These are phyloP conservation scores for Coniosporium apollinis DNA, from an alignment of 495 filamentous ascomycete genomes.

Conservation along the genomic window DNA sequence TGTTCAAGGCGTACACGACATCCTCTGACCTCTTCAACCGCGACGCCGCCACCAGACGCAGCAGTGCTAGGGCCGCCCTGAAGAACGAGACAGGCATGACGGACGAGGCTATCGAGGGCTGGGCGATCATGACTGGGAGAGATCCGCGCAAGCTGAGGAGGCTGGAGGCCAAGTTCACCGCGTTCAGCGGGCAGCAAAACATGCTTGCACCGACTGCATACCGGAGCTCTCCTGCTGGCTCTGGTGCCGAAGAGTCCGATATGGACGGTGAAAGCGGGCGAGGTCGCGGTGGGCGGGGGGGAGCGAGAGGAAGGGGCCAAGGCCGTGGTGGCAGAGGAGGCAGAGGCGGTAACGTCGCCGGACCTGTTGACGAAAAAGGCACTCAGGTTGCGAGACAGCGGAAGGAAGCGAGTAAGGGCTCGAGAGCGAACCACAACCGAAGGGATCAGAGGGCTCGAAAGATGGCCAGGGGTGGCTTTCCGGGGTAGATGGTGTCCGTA, in stretches of 20 bases:
- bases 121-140: slow-evolving; percentile 66
- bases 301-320: slow-evolving; percentile 29
- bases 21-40: slow-evolving; percentile 48
- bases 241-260: slow-evolving; percentile 28
- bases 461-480: slow-evolving; percentile 27
- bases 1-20: slow-evolving; percentile 53
- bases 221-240: slow-evolving; percentile 29
- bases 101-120: slow-evolving; percentile 89
- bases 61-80: slow-evolving; percentile 41
- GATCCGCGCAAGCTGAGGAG: slow-evolving; percentile 47
- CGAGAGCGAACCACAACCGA: slow-evolving; percentile 27
- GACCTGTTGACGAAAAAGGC: slow-evolving; percentile 38
- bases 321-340: slow-evolving; percentile 29
- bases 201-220: slow-evolving; percentile 48
- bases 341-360: slow-evolving; percentile 40
- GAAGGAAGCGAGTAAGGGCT: slow-evolving; percentile 43
- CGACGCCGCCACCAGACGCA: slow-evolving; percentile 47
- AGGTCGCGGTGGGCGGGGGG: slow-evolving; percentile 25
- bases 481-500: too few species aligned
- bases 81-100: slow-evolving; percentile 72
- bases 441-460: slow-evolving; percentile 27
- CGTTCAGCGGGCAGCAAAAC: slow-evolving; percentile 41
- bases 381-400: slow-evolving; percentile 39
- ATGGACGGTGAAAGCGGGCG: slow-evolving; percentile 19
- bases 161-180: slow-evolving; percentile 48